Evolutionary conservation across 805 yeast genomes (phyloP), one percentile per base, ranked within the genome.

Genomic region (Candida peoriensis): DNA sequence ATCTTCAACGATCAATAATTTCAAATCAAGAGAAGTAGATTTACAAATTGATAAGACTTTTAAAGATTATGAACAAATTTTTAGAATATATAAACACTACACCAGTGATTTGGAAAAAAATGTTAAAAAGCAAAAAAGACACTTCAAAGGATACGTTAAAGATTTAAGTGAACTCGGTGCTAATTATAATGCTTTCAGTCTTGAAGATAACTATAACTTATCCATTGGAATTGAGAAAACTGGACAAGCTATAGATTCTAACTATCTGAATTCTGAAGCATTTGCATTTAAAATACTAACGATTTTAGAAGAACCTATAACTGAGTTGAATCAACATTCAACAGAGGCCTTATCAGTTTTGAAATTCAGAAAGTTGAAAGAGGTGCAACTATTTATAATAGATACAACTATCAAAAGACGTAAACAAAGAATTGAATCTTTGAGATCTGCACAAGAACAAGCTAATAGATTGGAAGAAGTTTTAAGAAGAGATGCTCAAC

Each of bases 211-310:
- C 15, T 39, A 46, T 17, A 32, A 47, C 31, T 26, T 78, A 33
- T 74, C 93, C 1, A 52, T 76, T 4, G 66, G 78, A 3, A 69
- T 86, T 41, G 97, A 93, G 53, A 76, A 78, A 42, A 74, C 87
- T 20, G 97, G 97, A 2, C 88, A 84, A 50, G 81, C 88, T 1
- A 78, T 85, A 43, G 97, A 93, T 56, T 72, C 79, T 25, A 76
- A 72, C 24, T 78, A 73, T 41, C 71, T 78, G 14, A 72, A 77
- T 15, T 54, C 68, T 8, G 72, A 68, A 38, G 63, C 65, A 18
- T 43, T 68, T 27, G 57, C 60, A 4, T 48, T 47, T 37, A 64
- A 64, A 24, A 43, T 67, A 12, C 44, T 57, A 28, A 57, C 60
- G 7, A 40, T 55, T 1, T 40, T 66, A 12, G 65, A 61, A 39